Base-by-base conservation (phyloP, 169 alveolate species). In the Eimeria sp. region DNA sequence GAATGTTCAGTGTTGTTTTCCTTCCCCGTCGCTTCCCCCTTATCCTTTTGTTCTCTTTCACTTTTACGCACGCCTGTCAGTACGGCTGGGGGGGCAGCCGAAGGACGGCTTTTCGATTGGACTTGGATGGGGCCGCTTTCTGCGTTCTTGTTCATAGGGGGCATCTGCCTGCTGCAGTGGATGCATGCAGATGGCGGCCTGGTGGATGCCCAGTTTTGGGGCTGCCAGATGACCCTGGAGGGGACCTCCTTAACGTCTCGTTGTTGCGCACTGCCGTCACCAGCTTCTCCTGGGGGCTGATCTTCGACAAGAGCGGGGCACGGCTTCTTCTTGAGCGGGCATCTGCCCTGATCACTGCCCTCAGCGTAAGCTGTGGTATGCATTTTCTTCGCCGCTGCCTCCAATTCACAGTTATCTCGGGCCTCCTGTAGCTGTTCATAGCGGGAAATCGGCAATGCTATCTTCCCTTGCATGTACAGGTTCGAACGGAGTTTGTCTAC, bases 401-500 rank as follows among this genome's bases (percentile, higher is more conserved):
- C 63, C 7, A 25, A 30, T 72, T 47, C 89, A 6, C 89, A 54
- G 89, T 34, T 14, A 10, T 51, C 67, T 7, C 89, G n/a, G 2
- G 47, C 51, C 63, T 61, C 67, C 30, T 7, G 45, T 5, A 84
- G n/a, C 47, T 61, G 34, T 4, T 67, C 47, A n/a, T 84, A 84
- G 10, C 92, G 78, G 3, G 96, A 27, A 51, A 58, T n/a, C 13
- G 96, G 96, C 5, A 92, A 73, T 4, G 75, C 58, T 18, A 92
- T 78, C 87, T 80, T 58, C 67, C 96, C 96, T 47, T 49, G 27
- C 63, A 11, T 25, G 76, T 92, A 93, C 30, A 76, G 89, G 30
- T 34, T 30, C 45, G 40, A 22, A 34, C 87, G 95, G 67, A 96
- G 75, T n/a, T 43, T 51, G 76, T 96, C 95, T n/a, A 94, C 97